Base-by-base conservation (phyloP, 108 stramenopile genomes). In the Epithemia pelagica region DNA sequence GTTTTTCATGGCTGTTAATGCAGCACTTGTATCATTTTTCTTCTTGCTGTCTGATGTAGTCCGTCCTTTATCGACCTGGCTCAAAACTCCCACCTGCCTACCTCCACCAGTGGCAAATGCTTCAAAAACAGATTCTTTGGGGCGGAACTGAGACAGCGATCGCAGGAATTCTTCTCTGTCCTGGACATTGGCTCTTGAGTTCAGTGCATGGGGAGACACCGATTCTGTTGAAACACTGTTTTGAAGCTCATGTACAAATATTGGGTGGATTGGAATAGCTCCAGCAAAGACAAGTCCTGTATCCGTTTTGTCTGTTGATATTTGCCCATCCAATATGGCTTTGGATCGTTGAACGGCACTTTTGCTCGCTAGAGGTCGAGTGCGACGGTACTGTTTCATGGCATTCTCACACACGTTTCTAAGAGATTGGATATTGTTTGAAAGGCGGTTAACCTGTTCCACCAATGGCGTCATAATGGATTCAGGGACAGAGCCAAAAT, bases 91-190 rank as follows among this genome's bases (percentile, higher is more conserved):
- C 18, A 74, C 57, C 59, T 85, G 84, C 65, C 84, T 90, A 23
- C 85, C 83, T 24, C 86, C 87, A 22, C 92, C 95, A 32, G 89
- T 88, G 10, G 91, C 94, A 75, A 91, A 89, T 2, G 96, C 91
- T 71, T 98, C 97, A 75, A 98, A 96, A 54, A 98, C 89, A 26
- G 97, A 97, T 76, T 97, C 93, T 75, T 96, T 93, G 1, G 97
- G 97, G 7, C 97, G 93, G 65, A 97, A 98, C 68, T 84, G 79
- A 1, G 90, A 70, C 89, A 97, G 82, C 18, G 89, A 90, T 22
- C 67, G 62, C 27, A 97, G 67, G 54, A 96, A 92, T 23, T 94
- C 90, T 59, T 95, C 76, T 7, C 93, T 72, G 51, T 91, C 81
- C 58, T 82, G 73, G 0, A 78, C 65, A 37, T 85, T 81, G 5